Evolutionary conservation across 2,329 filamentous ascomycete species (phyloP), one percentile per base, ranked within the genome.

Genomic region (Diplodia seriata): DNA sequence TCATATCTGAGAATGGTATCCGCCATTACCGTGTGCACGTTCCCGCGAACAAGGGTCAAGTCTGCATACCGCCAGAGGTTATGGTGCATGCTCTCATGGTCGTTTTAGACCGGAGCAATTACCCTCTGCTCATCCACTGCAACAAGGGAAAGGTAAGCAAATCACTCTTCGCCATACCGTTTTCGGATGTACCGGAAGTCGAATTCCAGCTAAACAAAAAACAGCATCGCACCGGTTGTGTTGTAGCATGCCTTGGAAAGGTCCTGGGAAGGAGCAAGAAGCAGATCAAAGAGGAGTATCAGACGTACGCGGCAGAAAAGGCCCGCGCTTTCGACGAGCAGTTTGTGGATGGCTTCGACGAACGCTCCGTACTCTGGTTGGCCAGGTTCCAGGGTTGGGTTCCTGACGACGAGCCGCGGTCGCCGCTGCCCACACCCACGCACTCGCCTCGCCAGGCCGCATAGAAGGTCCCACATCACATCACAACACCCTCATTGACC

Each of bases 81-180:
- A 92, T 97, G 85, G 85, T 86, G 70, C 82, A 86, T 8, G 92
- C 94, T 55, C 84, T 97, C 29, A 82, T 86, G 14, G 81, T 94
- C 51, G 85, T 94, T 50, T 83, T 94, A 65, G 87, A 96, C 74
- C 85, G 85, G 59, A 80, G 84, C 40, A 93, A 96, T 70, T 89
- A 95, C 71, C 94, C 94, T 0, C 79, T 97, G 12, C 84, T 97
- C 49, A 86, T 97, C 56, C 94, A 97, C 78, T 97, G 94, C 85
- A 97, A 97, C 76, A 94, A 97, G 73, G 94, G 94, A 76, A 95
- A 90, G 81, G 87, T 89, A 67, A 29, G 69, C 49, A n/a, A 15
- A 14, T 20, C 14, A 7, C 20, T 43, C 20, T 18, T 20, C 40
- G n/a, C 26, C 50, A 23, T 69, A 12, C 18, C 15, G 14, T 54